Percentiles rank a stretch among this genome's conserved stretches.
phyloP scores from a whole-genome alignment of 805 yeast genomes.

The Saccharomycopsis selenospora region DNA sequence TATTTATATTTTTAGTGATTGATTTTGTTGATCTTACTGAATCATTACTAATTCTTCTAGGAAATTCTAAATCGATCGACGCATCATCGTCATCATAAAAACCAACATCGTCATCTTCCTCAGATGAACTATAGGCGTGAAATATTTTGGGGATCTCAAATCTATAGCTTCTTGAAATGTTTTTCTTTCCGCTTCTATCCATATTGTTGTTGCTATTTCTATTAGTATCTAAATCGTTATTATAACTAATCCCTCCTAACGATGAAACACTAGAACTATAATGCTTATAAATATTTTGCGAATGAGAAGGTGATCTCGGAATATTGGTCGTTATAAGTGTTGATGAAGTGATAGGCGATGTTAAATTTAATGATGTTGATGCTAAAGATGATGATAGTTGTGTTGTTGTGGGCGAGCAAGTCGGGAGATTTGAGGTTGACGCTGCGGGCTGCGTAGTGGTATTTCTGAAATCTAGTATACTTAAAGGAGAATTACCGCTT shows the following conservation, averaged over 20 bases:
- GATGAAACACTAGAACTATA: not conserved
- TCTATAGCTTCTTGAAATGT: not conserved
- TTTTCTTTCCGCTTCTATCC: not conserved
- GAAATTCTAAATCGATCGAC: not conserved
- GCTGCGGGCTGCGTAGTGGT: too few species aligned
- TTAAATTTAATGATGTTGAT: not conserved
- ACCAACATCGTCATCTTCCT: not conserved
- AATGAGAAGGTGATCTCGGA: not conserved
- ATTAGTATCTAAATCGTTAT: too few species aligned
- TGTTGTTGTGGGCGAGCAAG: too few species aligned
- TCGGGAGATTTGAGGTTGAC: too few species aligned
- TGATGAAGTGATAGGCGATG: not conserved
- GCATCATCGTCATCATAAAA: not conserved
- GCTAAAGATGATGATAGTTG: too few species aligned
- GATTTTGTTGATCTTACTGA: not conserved
- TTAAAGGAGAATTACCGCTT: not conserved
- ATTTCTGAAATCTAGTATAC: not conserved
- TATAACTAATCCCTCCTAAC: not conserved
- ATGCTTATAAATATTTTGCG: not conserved
- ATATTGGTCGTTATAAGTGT: not conserved
- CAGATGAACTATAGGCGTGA: not conserved
- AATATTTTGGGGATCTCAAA: not conserved
- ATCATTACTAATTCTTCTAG: not conserved
- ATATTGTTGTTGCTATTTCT: not conserved
- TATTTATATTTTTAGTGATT: too few species aligned